Conservation (phyloP, 1,139 yeast genomes). For the Diutina neorugosa region DNA sequence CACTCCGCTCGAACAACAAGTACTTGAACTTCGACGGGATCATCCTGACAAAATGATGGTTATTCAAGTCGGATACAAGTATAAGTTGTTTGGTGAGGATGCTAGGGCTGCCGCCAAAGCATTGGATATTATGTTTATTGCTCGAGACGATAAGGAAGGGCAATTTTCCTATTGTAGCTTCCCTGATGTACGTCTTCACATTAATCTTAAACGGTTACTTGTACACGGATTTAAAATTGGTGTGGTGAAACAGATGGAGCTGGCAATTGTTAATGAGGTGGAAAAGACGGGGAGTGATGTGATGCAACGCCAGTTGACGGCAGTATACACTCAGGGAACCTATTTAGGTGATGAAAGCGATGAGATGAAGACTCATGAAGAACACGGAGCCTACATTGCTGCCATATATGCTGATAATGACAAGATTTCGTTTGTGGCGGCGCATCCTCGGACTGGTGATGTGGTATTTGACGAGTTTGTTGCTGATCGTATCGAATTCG, state of each 20-base stretch:
- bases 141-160: conserved; percentile 44
- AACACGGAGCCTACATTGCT: conserved; percentile 17
- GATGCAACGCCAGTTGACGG: conserved; percentile 57
- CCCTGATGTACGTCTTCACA: conserved; percentile 63
- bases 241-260: conserved; percentile 75
- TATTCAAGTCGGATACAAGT: conserved; percentile 86
- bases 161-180: conserved; percentile 76
- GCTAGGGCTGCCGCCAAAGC: conserved; percentile 58
- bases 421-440: conserved; percentile 43
- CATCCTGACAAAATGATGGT: conserved; percentile 62
- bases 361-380: not conserved
- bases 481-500: conserved; percentile 48
- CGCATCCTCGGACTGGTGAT: conserved; percentile 71
- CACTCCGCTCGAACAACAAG: conserved; percentile 78
- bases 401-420: conserved; percentile 11
- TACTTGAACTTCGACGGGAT: conserved; percentile 44
- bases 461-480: conserved; percentile 56
- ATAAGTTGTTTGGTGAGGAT: conserved; percentile 75
- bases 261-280: conserved; percentile 52
- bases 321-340: conserved; percentile 76
- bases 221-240: conserved; percentile 67
- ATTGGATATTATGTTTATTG: conserved; percentile 59
- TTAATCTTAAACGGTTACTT: conserved; percentile 59
- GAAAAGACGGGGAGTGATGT: conserved; percentile 27
- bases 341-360: conserved; percentile 48